Evolutionary conservation across 1,284 basidiomycete species (phyloP), one percentile per base, ranked within the genome.

Genomic region (Xerocomus nothofagi): DNA sequence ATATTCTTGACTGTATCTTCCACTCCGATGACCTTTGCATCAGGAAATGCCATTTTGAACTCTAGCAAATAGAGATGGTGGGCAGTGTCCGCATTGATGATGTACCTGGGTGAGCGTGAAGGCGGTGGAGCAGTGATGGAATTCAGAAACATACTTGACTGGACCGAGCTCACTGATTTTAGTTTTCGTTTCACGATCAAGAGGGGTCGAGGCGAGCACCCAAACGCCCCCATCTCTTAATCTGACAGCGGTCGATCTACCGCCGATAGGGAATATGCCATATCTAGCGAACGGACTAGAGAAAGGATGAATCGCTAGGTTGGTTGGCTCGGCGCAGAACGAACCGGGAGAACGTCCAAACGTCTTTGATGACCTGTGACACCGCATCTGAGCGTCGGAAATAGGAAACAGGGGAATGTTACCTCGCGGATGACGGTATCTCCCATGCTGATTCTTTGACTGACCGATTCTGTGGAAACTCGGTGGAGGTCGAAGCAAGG

Each of bases 141-240:
- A n/a, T 43, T 27, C 27, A 6, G 39, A 43, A 17, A 39, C 36
- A 12, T 55, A 87, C 80, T 86, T 86, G 26, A 96, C 91, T 30
- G 84, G 78, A 0, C 93, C 92, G 6, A 97, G 72, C 43, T 83
- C 76, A 44, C 85, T 77, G 24, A 96, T 67, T 52, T 82, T 88
- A 2, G 73, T 61, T 65, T 85, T 87, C 2, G 91, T 95, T 31
- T 84, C 84, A 6, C 77, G 71, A 40, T 85, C 82, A 46, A 93
- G 71, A 0, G 91, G 88, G 3, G 91, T 91, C 2, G 91, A 94
- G 1, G 91, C 93, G 27, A 96, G 76, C 1, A 97, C 75, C 83
- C 92, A 95, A 21, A 97, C 82, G 4, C 81, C 84, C 17, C 86
- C 84, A 47, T 80, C 76, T 40, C 71, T 71, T 49, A 97, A 73